These are phyloP conservation scores for Tolypocladium tropicale DNA, from an alignment of 2,329 filamentous ascomycete genomes.

Conservation along the genomic window DNA sequence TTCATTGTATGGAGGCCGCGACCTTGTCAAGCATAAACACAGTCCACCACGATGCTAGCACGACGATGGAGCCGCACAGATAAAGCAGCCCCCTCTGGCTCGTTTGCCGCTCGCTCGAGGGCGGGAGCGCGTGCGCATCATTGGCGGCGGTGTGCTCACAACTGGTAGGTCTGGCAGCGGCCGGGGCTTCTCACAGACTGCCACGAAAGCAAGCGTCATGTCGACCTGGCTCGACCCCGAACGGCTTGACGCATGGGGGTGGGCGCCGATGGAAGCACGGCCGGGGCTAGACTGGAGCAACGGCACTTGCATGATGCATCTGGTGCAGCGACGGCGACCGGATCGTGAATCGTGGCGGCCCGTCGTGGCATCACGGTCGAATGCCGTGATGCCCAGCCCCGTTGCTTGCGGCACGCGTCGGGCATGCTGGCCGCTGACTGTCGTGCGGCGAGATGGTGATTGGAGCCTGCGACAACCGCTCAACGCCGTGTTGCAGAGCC, in stretches of 20 bases:
- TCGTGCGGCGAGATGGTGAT: neutral
- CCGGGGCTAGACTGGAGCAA: conserved; percentile 3
- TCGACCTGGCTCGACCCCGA: conserved; percentile 16
- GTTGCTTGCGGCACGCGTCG: neutral
- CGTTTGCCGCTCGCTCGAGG: neutral
- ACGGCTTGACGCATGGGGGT: conserved; percentile 13
- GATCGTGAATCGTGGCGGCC: neutral
- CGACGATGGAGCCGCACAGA: neutral
- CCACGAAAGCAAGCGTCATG: conserved; percentile 26
- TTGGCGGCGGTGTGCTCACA: neutral
- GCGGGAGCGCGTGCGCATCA: neutral
- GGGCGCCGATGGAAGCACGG: conserved; percentile 1
- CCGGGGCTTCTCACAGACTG: conserved; percentile 15
- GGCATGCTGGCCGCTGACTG: neutral
- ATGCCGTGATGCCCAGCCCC: neutral
- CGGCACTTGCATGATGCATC: conserved; percentile 17
- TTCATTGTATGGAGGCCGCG: neutral
- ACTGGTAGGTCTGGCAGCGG: neutral
- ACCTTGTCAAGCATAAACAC: neutral
- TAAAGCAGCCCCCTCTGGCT: neutral
- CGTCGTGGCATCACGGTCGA: neutral
- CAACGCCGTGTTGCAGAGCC: neutral
- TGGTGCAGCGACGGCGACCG: neutral
- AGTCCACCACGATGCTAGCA: neutral
- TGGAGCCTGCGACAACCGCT: neutral